Conservation (phyloP, 192 early-diverging fungal genomes). For the Diversispora eburnea region DNA sequence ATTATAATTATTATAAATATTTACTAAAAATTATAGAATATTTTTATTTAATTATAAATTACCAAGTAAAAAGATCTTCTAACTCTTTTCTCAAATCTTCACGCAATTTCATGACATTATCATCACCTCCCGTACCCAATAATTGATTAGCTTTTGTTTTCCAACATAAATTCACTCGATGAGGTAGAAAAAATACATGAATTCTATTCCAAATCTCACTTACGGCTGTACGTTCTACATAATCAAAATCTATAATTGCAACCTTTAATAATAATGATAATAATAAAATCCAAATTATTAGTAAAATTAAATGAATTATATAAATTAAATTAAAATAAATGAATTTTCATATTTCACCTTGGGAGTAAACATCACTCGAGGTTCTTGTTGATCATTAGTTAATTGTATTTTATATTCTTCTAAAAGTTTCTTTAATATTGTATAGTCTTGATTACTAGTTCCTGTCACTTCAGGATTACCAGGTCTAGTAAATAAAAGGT, state of each 20-base stretch:
- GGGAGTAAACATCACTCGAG: background rate
- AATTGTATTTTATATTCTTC: background rate
- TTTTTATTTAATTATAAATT: background rate
- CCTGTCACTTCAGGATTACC: background rate
- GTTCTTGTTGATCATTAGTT: background rate
- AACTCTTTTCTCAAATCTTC: background rate
- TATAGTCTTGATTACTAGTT: background rate
- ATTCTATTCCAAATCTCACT: background rate
- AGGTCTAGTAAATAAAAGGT: background rate
- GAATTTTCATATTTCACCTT: background rate
- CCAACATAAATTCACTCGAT: slow-evolving; percentile 2
- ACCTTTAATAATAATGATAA: background rate
- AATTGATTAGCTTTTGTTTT: slow-evolving; percentile 1
- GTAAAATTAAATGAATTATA: too few relatives aligned
- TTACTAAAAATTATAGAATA: background rate
- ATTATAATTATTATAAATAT: background rate
- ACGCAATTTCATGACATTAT: background rate
- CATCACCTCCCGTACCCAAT: background rate
- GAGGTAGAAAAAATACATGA: background rate
- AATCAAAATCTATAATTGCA: slow-evolving; percentile 1
- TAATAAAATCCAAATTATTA: background rate
- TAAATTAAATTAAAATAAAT: background rate
- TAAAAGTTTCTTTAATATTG: background rate
- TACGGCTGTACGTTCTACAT: background rate
- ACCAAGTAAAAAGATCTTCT: background rate